A percentile compares a stretch with the other conserved stretches of the same genome.
Evolutionary conservation across 148 eudicot species (phyloP).

Genomic region (Pouteria glomerata): DNA sequence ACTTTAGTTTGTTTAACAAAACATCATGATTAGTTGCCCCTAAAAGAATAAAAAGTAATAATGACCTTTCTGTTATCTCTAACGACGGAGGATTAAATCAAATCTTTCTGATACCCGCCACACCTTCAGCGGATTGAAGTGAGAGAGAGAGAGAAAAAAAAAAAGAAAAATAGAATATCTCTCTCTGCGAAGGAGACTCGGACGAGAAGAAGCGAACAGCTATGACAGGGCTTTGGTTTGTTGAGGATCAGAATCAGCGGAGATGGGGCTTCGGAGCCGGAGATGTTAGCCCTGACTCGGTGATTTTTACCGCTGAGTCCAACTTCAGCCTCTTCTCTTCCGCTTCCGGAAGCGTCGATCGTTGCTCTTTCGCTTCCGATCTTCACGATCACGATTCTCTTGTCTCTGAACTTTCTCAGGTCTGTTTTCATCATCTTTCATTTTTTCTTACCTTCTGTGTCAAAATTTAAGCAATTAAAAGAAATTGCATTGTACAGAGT

Average conservation of each 20-base stretch:
- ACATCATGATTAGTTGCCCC: no score
- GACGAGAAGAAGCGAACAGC: conserved; percentile 15
- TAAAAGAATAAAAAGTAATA: no score
- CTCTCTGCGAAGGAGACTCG: background rate
- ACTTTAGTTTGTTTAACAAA: no score
- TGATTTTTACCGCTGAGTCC: conserved; percentile 45
- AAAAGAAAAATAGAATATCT: no score
- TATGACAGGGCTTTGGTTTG: conserved; percentile 41
- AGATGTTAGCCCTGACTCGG: conserved; percentile 69
- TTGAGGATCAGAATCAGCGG: conserved; percentile 14
- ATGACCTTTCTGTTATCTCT: no score
- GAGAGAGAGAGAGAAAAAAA: no score
- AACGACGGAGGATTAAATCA: no score
- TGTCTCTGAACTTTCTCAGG: conserved; percentile 40
- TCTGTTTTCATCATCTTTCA: background rate
- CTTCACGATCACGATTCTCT: conserved; percentile 48
- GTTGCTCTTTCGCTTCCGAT: conserved; percentile 65
- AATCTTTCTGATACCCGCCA: no score
- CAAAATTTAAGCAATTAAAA: no score
- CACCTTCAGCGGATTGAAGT: no score
- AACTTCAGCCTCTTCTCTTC: conserved; percentile 66
- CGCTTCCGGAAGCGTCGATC: conserved; percentile 63
- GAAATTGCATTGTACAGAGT: no score
- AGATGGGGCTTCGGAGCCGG: conserved; percentile 22
- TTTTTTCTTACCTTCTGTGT: background rate